Percentiles rank a stretch among this genome's conserved stretches.
Evolutionary conservation across 495 filamentous ascomycete species (phyloP).

Genomic region (Penicillium fimorum): DNA sequence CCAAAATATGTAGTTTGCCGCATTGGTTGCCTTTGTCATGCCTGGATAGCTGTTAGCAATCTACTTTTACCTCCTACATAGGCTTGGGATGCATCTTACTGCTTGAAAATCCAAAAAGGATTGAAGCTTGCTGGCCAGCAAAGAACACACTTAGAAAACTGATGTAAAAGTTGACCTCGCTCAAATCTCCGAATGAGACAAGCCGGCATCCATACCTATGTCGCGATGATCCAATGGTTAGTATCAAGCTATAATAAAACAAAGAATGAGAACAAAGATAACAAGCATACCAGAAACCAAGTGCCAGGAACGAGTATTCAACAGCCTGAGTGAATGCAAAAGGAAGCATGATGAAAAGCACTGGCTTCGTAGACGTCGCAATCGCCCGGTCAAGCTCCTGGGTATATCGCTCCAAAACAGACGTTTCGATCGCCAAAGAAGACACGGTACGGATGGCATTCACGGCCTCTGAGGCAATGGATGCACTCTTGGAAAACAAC

Average conservation of each 20-base stretch:
- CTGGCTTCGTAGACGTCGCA: neutral
- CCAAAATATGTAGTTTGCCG: conserved; percentile 49
- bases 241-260: neutral
- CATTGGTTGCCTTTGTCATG: conserved; percentile 45
- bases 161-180: conserved; percentile 48
- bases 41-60: conserved; percentile 16
- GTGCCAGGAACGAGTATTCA: conserved; percentile 48
- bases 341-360: conserved; percentile 15
- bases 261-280: conserved; percentile 5
- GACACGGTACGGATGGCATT: conserved; percentile 55
- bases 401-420: conserved; percentile 52
- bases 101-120: conserved; percentile 40
- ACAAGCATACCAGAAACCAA: conserved; percentile 52
- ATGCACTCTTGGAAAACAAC: conserved; percentile 49
- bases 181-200: conserved; percentile 41
- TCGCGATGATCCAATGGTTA: neutral
- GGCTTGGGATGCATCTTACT: conserved; percentile 11
- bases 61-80: neutral
- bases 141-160: conserved; percentile 56
- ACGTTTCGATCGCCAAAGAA: conserved; percentile 52
- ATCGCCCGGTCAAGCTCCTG: conserved; percentile 10
- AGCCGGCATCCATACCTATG: conserved; percentile 32
- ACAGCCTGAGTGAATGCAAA: conserved; percentile 30
- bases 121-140: conserved; percentile 46
- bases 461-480: conserved; percentile 54